A percentile compares a stretch with the other conserved stretches of the same genome.
Evolutionary conservation across 129 eudicot species (phyloP).

Genomic region (Flaveria ramosissima): DNA sequence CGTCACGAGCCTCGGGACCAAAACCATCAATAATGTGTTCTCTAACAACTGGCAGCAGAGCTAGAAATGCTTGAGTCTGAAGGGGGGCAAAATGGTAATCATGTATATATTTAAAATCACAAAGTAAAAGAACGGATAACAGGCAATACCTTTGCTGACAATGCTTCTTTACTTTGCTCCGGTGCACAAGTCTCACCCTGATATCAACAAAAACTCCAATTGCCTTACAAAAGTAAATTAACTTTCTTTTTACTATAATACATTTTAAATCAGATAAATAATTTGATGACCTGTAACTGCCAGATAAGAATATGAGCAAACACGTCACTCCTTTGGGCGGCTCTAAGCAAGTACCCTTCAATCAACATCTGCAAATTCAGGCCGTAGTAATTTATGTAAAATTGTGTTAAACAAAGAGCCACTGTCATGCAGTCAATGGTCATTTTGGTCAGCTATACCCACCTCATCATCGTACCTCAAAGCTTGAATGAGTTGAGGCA

Average conservation of each 20-base stretch:
- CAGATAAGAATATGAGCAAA: conserved; percentile 99
- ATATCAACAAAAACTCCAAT: conserved; percentile 27
- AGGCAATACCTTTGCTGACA: conserved; percentile 58
- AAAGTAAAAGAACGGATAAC: conserved; percentile 3
- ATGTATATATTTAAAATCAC: neutral
- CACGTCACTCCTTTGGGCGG: conserved; percentile 95
- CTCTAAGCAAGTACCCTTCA: conserved; percentile 97
- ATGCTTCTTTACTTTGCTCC: conserved; percentile 71
- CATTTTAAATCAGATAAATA: neutral
- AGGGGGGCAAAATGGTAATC: conserved; percentile 19
- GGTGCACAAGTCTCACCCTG: conserved; percentile 93
- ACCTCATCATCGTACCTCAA: conserved; percentile 92
- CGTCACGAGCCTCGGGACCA: conserved; percentile 69
- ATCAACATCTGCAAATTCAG: conserved; percentile 65
- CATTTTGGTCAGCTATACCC: conserved; percentile 25
- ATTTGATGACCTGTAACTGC: conserved; percentile 83
- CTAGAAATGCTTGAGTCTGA: conserved; percentile 70
- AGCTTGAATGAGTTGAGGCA: conserved; percentile 97
- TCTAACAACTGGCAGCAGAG: conserved; percentile 74
- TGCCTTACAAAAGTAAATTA: conserved; percentile 27
- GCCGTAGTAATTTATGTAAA: conserved; percentile 24
- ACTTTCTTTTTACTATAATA: conserved; percentile 1
- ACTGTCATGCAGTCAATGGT: conserved; percentile 8
- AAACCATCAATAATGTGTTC: conserved; percentile 82
- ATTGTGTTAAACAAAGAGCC: neutral